Conservation (phyloP, 192 early-diverging fungal genomes). For the Diversispora epigaea region DNA sequence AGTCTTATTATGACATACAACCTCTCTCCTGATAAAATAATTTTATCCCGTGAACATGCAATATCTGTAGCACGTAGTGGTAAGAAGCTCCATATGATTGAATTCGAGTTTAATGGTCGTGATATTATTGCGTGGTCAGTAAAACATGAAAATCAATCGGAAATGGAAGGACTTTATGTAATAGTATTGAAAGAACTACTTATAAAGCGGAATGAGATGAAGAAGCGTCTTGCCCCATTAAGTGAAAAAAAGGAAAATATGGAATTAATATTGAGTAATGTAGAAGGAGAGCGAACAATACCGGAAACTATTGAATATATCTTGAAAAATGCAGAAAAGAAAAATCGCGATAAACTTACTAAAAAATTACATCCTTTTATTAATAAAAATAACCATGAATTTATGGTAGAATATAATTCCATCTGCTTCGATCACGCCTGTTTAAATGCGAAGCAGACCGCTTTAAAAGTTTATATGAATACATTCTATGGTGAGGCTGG, state of each 20-base stretch:
- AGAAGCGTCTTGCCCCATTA: conserved; percentile 9
- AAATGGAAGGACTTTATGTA: background rate
- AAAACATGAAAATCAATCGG: conserved; percentile 1
- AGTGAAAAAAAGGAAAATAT: conserved; percentile 6
- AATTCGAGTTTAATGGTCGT: no score
- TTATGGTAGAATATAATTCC: no score
- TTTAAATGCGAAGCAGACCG: background rate
- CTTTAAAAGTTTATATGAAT: conserved; percentile 11
- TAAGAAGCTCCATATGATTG: conserved; percentile 6
- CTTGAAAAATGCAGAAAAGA: background rate
- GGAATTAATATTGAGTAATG: conserved; percentile 3
- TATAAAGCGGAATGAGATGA: background rate
- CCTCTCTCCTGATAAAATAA: conserved; percentile 6
- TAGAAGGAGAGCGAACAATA: background rate
- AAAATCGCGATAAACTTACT: background rate
- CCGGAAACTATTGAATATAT: conserved; percentile 8
- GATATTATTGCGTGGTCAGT: no score
- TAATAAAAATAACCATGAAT: no score
- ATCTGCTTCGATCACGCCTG: conserved; percentile 2
- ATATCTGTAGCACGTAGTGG: background rate
- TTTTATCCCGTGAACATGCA: conserved; percentile 12
- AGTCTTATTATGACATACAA: conserved; percentile 28
- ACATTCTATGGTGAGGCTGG: conserved; percentile 15
- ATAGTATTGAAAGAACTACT: background rate
- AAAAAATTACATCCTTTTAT: no score